Evolutionary conservation across 805 yeast genomes (phyloP), one percentile per base, ranked within the genome.

Genomic region (Ogataea pilisensis): DNA sequence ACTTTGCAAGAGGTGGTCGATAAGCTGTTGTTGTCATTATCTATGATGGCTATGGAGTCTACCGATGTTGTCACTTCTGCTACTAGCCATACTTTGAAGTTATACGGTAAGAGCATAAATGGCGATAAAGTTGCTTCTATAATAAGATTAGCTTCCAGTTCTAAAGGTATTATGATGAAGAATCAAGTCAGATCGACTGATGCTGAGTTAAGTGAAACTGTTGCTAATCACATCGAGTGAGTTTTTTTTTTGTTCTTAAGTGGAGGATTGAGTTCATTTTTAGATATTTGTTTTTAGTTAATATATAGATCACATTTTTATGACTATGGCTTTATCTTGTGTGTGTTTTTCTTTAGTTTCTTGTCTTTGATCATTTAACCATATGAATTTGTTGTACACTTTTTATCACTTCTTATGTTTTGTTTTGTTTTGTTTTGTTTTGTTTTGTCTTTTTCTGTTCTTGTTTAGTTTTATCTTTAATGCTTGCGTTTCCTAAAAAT

Each of bases 91-190:
- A 70, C 77, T 11, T 72, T 93, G 66, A 89, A 88, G 67, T 68
- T 89, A 54, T 85, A 74, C 56, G 98, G 96, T 58, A 85, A 84
- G 67, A 79, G 86, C 52, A 65, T 78, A 25, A 71, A 76, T 27
- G 76, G 80, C 13, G 63, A 63, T 41, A 78, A 76, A 55, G 70
- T 80, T 55, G 80, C 76, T 17, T 67, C 66, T 12, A 55, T 64
- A 47, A 61, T 74, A 34, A 68, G 76, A 54, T 62, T 76, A 54
- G 82, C 80, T 4, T 55, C 63, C 22, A 70, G 76, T 34, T 69
- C 77, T 17, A 62, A 65, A 28, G 71, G 72, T 46, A 66, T 69
- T 39, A 71, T 73, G 53, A 75, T 81, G 58, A 80, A 78, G 55
- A 74, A 73, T 34, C 77, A 74, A 45, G 83, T 80, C 37, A 79